A percentile compares a stretch with the other conserved stretches of the same genome.
These are phyloP conservation scores for Mortierella sp. DNA, from an alignment of 371 early-diverging fungal species.

Conservation along the genomic window DNA sequence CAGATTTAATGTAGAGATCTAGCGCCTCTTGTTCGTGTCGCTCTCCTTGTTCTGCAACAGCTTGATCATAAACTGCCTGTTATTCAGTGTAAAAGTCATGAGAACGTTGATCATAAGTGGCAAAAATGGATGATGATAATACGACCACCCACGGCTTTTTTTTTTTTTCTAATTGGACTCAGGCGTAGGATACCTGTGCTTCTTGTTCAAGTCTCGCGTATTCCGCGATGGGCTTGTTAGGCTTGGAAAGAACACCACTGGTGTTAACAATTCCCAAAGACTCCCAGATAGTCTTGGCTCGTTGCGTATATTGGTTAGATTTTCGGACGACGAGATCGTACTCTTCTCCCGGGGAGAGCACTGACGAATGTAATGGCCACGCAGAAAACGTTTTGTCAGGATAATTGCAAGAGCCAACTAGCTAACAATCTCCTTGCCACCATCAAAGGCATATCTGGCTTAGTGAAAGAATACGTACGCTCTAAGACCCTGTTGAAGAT, in stretches of 20 bases:
- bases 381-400: too few relatives aligned
- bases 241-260: conserved; percentile 22
- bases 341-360: conserved; percentile 36
- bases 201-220: conserved; percentile 46
- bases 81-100: too few relatives aligned
- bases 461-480: conserved; percentile 8
- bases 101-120: too few relatives aligned
- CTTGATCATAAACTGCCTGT: conserved; percentile 49
- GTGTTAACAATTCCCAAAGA: conserved; percentile 16
- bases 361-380: conserved; percentile 2
- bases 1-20: conserved; percentile 49
- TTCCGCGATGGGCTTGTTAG: conserved; percentile 28
- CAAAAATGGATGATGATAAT: not conserved
- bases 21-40: conserved; percentile 49
- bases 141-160: not conserved
- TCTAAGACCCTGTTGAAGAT: conserved; percentile 24
- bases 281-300: conserved; percentile 42
- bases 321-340: conserved; percentile 30
- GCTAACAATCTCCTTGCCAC: too few relatives aligned
- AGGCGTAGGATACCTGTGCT: conserved; percentile 52
- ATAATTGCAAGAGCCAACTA: too few relatives aligned
- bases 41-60: conserved; percentile 33
- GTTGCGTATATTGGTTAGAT: conserved; percentile 23
- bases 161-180: not conserved
- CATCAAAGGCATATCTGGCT: too few relatives aligned